phyloP scores from a whole-genome alignment of 1,284 basidiomycete species.

The Puccinia triticina region DNA sequence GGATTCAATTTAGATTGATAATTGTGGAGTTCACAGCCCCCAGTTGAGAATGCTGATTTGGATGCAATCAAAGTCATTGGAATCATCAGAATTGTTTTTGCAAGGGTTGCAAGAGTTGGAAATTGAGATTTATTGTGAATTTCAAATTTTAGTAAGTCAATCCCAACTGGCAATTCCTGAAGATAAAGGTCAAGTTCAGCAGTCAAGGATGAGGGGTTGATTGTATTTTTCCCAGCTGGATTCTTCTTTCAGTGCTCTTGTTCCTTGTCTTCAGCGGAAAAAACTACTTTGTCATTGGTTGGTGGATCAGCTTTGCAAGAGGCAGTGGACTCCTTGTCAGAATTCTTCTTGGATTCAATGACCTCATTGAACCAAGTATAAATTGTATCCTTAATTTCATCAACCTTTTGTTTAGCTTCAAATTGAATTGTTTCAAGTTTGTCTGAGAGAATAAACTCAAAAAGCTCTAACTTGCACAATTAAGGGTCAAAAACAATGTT shows the following conservation, averaged over 20 bases:
- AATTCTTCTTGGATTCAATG: neutral
- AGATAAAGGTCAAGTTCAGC: neutral
- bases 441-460: neutral
- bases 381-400: neutral
- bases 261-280: neutral
- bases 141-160: neutral
- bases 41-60: slow-evolving; percentile 23
- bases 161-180: neutral
- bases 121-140: neutral
- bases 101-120: neutral
- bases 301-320: too few species aligned
- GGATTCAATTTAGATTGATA: neutral
- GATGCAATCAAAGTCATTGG: neutral
- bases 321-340: neutral
- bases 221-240: neutral
- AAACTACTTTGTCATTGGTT: too few species aligned
- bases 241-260: neutral
- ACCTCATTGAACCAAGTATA: neutral
- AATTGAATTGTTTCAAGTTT: neutral
- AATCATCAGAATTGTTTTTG: neutral
- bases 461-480: slow-evolving; percentile 4
- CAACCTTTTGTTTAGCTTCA: neutral
- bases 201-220: neutral
- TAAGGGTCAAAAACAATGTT: neutral
- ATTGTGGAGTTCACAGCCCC: neutral